phyloP scores from a whole-genome alignment of 2,329 filamentous ascomycete species.

The Colletotrichum graminicola region DNA sequence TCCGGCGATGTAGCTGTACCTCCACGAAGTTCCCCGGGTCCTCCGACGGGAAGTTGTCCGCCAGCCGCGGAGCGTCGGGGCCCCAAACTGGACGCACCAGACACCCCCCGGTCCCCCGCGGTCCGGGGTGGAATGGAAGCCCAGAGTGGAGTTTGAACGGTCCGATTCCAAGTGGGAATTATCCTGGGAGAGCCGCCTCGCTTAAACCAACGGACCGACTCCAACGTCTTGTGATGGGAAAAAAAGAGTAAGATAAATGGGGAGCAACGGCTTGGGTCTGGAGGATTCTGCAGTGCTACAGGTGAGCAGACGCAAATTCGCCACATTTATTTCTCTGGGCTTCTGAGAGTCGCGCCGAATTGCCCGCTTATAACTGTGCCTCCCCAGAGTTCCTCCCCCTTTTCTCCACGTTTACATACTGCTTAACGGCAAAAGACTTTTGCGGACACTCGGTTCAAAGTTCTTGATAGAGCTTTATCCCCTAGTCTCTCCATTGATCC shows the following conservation, averaged over 20 bases:
- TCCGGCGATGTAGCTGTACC: constrained; percentile 12
- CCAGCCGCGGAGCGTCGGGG: constrained; percentile 27
- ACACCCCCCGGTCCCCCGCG: constrained; percentile 18
- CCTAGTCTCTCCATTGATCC: neutral
- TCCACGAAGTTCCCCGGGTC: constrained; percentile 24
- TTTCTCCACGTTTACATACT: constrained; percentile 10
- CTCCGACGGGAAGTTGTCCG: constrained; percentile 19
- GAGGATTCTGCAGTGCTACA: constrained; percentile 3
- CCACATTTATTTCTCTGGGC: constrained; percentile 1
- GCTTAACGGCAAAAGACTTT: neutral
- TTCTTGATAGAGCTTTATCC: neutral
- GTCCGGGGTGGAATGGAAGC: constrained; percentile 8
- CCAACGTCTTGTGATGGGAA: constrained; percentile 27
- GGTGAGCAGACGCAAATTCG: neutral
- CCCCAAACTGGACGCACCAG: constrained; percentile 22
- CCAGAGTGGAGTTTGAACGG: constrained; percentile 22
- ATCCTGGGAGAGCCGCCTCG: constrained; percentile 20
- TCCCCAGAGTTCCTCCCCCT: neutral
- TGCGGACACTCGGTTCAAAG: neutral
- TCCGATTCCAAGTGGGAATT: constrained; percentile 26
- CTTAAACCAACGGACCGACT: constrained; percentile 39
- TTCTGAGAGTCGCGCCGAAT: constrained; percentile 3
- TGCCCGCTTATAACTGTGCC: neutral
- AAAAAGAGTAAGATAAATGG: constrained; percentile 23
- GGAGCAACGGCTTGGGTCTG: constrained; percentile 32